Base-by-base conservation (phyloP, 805 yeast species). In the Yamadazyma endophytica region DNA sequence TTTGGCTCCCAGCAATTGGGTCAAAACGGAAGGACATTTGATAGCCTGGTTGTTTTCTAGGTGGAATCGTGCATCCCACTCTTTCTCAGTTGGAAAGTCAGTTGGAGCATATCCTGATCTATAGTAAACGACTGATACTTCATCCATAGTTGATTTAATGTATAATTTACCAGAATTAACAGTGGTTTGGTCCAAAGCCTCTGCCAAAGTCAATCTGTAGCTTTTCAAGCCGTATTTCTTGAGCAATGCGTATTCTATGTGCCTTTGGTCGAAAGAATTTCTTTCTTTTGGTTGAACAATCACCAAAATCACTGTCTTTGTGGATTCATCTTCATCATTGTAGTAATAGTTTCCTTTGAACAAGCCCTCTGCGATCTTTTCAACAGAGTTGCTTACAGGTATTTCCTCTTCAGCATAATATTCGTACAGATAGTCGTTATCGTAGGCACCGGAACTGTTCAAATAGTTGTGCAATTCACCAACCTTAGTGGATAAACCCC, bases 1-100 rank as follows among this genome's bases (percentile, higher is more conserved):
- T 51, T 92, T 92, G 13, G 95, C 79, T 1, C 99, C 99, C 14
- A 95, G 76, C 36, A 92, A 66, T 58, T 92, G 99, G 2, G 95
- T 86, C 37, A 86, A 61, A 18, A 90, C 62, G 4, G 92, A 79
- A 2, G 99, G 99, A 40, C 96, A 90, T 56, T 92, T 89, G 39
- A 92, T 81, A 1, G 97, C 95, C 31, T 66, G 54, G 8, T 89
- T 73, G 6, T 74, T 67, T 52, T 92, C 99, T 33, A 92, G 64
- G 14, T 63, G 49, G 16, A 75, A 63, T 49, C 99, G 73, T 8
- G 84, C 81, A 9, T 70, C 72, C 98, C 98, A 92, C 21, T 85
- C 77, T 15, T 53, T 56, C 14, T 76, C 79, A 21, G 65, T 43
- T 2, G 72, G 70, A 58, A 82, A 92, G 54, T 92, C 98, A 4